Base-by-base conservation (phyloP, 2,329 filamentous ascomycete species). In the Tympanopsis confertula region DNA sequence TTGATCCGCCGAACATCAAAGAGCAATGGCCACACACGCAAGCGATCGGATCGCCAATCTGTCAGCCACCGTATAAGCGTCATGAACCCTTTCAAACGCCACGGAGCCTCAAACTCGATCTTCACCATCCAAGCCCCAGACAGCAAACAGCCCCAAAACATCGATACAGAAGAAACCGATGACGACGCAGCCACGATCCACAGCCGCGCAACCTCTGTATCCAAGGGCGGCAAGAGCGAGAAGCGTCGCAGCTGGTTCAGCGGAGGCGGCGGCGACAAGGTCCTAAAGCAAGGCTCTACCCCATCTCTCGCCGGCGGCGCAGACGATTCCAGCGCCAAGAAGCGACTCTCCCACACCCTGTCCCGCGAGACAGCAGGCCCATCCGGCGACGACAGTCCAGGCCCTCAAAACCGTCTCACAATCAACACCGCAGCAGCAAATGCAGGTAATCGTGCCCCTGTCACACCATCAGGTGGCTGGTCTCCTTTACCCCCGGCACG, bases 1-100 rank as follows among this genome's bases (percentile, higher is more conserved):
- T 41, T 53, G 20, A 54, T 53, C 30, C 56, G 54, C 17, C n/a
- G n/a, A n/a, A n/a, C n/a, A 18, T 41, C 51, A 10, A 48, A 52
- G 18, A 55, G 54, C 13, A 49, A 48, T 28, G 44, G 48, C 14
- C 50, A 56, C 37, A 44, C 40, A 4, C 51, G 49, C 33, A 56
- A 53, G 37, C 52, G 54, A 18, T 37, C 29, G 36, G 49, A 53
- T n/a, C 55, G 56, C 39, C 51, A 54, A 19, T 58, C 57, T 3
- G 52, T 57, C 45, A 56, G 54, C 40, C 55, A 59, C 35, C 56
- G 59, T 10, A 57, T 62, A 41, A 62, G 58, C 41, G 52, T 58
- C 30, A 59, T 62, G 42, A 63, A 62, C 36, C 58, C 56, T 2
- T 63, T 63, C 48, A 63, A 57, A 43, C 59, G 60, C 26, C 59